phyloP scores from a whole-genome alignment of 306 rosid genomes.

The Fragaria ananassa region DNA sequence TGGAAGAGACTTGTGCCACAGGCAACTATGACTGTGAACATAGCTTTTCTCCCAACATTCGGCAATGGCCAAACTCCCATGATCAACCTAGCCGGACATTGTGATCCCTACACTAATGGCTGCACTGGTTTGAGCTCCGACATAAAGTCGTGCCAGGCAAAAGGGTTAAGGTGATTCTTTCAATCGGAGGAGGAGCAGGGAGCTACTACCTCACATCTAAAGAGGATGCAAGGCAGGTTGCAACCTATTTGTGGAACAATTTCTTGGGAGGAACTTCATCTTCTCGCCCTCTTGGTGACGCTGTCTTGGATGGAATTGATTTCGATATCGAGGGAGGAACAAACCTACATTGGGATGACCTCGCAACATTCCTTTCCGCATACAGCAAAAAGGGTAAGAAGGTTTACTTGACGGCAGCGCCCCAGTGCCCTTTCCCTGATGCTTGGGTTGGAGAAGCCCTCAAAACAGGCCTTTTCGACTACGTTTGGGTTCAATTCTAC shows the following conservation, averaged over 20 bases:
- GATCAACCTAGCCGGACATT: conserved; percentile 48
- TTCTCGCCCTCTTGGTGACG: conserved; percentile 48
- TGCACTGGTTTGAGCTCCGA: conserved; percentile 40
- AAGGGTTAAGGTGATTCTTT: conserved; percentile 48
- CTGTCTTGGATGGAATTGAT: conserved; percentile 58
- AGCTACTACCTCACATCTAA: conserved; percentile 45
- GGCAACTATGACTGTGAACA: conserved; percentile 43
- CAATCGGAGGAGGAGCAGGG: conserved; percentile 56
- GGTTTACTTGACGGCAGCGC: conserved; percentile 51
- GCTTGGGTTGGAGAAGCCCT: conserved; percentile 53
- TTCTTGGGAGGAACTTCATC: conserved; percentile 54
- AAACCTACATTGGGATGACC: conserved; percentile 44
- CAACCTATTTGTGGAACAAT: conserved; percentile 55
- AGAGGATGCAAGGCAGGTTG: conserved; percentile 45
- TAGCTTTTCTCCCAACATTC: conserved; percentile 47
- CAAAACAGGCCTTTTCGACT: conserved; percentile 54
- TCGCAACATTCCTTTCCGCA: conserved; percentile 43
- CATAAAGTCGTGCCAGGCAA: conserved; percentile 38
- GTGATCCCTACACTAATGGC: conserved; percentile 41
- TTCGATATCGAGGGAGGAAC: conserved; percentile 67
- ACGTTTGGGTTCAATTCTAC: conserved; percentile 64
- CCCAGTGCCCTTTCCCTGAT: conserved; percentile 64
- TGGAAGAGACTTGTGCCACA: conserved; percentile 49
- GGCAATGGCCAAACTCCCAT: conserved; percentile 46
- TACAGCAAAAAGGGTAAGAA: conserved; percentile 40